Evolutionary conservation across 768 basidiomycete genomes (phyloP).

Genomic region (Suillus subluteus): DNA sequence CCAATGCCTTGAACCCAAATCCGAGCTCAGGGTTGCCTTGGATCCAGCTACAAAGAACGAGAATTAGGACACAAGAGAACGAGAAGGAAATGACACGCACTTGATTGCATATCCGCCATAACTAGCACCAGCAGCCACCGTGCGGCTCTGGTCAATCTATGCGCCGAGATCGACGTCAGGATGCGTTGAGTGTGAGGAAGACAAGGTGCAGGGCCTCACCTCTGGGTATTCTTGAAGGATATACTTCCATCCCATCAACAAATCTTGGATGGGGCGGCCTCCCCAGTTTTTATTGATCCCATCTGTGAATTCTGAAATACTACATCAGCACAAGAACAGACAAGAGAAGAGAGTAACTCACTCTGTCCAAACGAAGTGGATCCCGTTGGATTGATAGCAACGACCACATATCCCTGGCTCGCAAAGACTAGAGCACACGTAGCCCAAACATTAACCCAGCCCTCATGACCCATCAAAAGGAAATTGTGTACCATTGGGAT

Average conservation of each 20-base stretch:
- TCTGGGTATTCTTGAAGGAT: conserved; percentile 69
- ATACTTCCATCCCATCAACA: conserved; percentile 76
- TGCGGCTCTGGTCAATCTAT: conserved; percentile 69
- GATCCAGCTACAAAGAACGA: conserved; percentile 70
- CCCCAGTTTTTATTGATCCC: conserved; percentile 84
- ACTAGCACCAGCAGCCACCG: conserved; percentile 80
- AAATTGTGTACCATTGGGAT: conserved; percentile 65
- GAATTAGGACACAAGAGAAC: conserved; percentile 10
- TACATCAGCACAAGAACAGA: conserved; percentile 2
- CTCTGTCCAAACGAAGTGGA: conserved; percentile 93
- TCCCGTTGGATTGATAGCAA: conserved; percentile 92
- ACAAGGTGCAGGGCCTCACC: conserved; percentile 38
- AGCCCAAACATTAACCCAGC: not conserved
- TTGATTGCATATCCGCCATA: conserved; percentile 92
- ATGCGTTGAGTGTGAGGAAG: not conserved
- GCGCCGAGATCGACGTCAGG: conserved; percentile 1
- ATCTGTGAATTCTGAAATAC: conserved; percentile 68
- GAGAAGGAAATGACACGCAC: conserved; percentile 41
- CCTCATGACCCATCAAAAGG: conserved; percentile 1
- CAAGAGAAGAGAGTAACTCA: conserved; percentile 24
- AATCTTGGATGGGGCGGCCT: conserved; percentile 81
- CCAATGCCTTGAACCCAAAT: conserved; percentile 89
- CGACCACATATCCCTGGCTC: conserved; percentile 85
- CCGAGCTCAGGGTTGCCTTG: conserved; percentile 90
- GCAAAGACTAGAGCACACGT: conserved; percentile 61